A percentile compares a stretch with the other conserved stretches of the same genome.
Evolutionary conservation across 169 alveolate genomes (phyloP).

Genomic region (Cryptosporidium baileyi): DNA sequence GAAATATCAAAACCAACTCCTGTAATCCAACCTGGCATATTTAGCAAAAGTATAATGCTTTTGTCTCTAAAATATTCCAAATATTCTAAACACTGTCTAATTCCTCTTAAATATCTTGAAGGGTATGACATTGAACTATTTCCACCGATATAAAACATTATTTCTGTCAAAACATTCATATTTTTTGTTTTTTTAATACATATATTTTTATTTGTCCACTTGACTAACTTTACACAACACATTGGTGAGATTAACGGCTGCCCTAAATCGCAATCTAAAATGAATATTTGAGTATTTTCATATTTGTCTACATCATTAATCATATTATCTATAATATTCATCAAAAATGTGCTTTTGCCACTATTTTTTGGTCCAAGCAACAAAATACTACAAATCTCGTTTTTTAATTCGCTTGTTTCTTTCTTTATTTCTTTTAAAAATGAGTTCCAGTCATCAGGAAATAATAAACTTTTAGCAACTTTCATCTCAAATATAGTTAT

Average conservation of each 20-base stretch:
- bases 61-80: neutral
- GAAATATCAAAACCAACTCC: constrained; percentile 52
- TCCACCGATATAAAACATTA: constrained; percentile 61
- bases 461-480: neutral
- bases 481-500: neutral
- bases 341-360: constrained; percentile 48
- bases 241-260: constrained; percentile 49
- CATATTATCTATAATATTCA: neutral
- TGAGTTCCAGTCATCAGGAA: constrained; percentile 19
- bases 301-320: neutral
- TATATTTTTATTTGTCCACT: neutral
- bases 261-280: constrained; percentile 65
- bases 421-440: neutral
- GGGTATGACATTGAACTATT: constrained; percentile 47
- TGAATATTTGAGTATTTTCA: neutral
- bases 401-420: neutral
- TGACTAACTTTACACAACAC: constrained; percentile 39
- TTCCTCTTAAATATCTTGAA: constrained; percentile 11
- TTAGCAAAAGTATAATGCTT: neutral
- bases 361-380: constrained; percentile 62
- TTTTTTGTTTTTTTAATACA: constrained; percentile 10
- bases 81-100: constrained; percentile 45
- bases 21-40: constrained; percentile 68
- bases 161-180: constrained; percentile 6
- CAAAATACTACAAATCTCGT: neutral